phyloP scores from a whole-genome alignment of 148 eudicot species.

The Silene conica region DNA sequence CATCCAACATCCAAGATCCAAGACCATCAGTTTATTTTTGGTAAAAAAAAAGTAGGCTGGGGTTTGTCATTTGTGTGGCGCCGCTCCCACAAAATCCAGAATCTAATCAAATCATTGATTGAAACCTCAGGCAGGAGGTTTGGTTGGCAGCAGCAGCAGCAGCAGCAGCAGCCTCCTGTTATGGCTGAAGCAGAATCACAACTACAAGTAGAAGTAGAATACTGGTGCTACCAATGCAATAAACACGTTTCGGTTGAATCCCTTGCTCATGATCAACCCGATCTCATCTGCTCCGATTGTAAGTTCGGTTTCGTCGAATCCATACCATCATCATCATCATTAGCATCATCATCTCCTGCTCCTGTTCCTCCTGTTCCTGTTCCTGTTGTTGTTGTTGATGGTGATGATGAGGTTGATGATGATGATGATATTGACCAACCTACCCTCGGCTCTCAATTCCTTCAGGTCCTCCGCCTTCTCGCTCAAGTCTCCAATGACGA shows the following conservation, averaged over 20 bases:
- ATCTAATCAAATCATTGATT: too few relatives aligned
- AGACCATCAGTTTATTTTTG: too few relatives aligned
- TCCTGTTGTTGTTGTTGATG: too few relatives aligned
- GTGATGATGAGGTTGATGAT: too few relatives aligned
- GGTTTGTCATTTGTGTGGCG: too few relatives aligned
- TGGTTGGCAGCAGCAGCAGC: neutral
- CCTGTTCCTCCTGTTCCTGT: neutral
- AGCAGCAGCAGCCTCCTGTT: neutral
- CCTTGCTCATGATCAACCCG: conserved; percentile 41
- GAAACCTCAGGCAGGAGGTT: too few relatives aligned
- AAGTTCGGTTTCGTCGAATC: conserved; percentile 74
- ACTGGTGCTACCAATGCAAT: conserved; percentile 84
- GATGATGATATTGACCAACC: conserved; percentile 28
- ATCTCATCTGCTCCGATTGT: conserved; percentile 64
- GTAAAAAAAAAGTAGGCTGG: too few relatives aligned
- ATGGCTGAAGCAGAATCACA: neutral
- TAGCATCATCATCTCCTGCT: too few relatives aligned
- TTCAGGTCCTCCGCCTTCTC: conserved; percentile 62
- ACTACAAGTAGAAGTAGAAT: conserved; percentile 19
- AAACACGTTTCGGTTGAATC: conserved; percentile 62
- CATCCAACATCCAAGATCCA: too few relatives aligned
- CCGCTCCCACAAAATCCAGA: too few relatives aligned
- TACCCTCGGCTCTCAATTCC: conserved; percentile 45
- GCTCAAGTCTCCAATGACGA: conserved; percentile 68
- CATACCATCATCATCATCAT: too few relatives aligned